Evolutionary conservation across 2,329 filamentous ascomycete species (phyloP).

Genomic region (Apiospora marii): DNA sequence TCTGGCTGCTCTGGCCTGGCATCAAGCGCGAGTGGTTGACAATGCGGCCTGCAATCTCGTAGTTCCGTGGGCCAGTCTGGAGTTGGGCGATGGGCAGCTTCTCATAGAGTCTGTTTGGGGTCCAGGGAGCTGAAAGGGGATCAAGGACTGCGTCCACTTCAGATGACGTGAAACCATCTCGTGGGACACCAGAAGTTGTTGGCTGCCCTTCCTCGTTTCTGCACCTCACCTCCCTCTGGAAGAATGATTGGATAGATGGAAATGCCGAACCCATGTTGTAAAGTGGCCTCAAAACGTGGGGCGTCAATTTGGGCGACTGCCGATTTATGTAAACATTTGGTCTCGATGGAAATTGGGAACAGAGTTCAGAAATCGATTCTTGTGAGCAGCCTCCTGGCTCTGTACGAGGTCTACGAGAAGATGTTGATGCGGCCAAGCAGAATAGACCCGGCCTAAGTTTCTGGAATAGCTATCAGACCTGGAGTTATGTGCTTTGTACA

Average conservation of each 20-base stretch:
- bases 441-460: not conserved
- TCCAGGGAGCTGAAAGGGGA: constrained; percentile 47
- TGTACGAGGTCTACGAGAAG: not conserved
- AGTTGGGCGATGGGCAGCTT: constrained; percentile 56
- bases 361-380: not conserved
- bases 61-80: constrained; percentile 55
- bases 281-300: not conserved
- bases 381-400: not conserved
- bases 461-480: no score
- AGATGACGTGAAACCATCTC: constrained; percentile 61
- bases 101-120: constrained; percentile 55
- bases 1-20: constrained; percentile 49
- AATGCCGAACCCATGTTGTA: constrained; percentile 35
- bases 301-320: not conserved
- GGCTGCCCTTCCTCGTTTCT: constrained; percentile 27
- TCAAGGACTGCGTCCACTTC: constrained; percentile 51
- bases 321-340: not conserved
- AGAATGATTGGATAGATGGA: constrained; percentile 47
- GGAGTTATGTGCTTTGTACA: not conserved
- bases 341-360: not conserved
- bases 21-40: constrained; percentile 60
- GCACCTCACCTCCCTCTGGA: constrained; percentile 37
- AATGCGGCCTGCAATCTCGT: constrained; percentile 62
- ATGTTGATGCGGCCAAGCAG: not conserved
- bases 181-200: constrained; percentile 32